Evolutionary conservation across 2,329 filamentous ascomycete genomes (phyloP).

Genomic region (Hymenoscyphus infarciens): DNA sequence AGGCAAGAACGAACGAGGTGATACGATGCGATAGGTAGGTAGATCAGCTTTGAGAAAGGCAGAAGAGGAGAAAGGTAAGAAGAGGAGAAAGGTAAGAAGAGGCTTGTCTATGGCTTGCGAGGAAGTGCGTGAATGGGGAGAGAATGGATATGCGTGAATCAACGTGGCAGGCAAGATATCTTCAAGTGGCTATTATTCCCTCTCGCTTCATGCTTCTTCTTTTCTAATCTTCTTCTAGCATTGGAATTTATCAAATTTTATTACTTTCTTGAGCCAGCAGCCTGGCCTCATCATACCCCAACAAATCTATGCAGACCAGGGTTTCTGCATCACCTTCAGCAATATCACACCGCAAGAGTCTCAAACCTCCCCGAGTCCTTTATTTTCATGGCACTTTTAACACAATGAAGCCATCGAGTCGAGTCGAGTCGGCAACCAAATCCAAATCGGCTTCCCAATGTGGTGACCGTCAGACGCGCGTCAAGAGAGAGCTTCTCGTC

Average conservation of each 20-base stretch:
- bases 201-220: not conserved
- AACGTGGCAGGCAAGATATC: not conserved
- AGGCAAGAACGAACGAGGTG: not conserved
- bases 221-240: not conserved
- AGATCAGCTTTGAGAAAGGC: too few species aligned
- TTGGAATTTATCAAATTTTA: not conserved
- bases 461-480: slow-evolving; percentile 13
- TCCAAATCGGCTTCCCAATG: slow-evolving; percentile 3
- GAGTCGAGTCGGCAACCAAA: not conserved
- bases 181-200: not conserved
- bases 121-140: not conserved
- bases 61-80: too few species aligned
- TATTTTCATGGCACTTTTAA: not conserved
- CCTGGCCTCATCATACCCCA: slow-evolving; percentile 3
- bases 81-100: not conserved
- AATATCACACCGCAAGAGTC: slow-evolving; percentile 10
- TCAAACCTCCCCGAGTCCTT: not conserved
- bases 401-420: not conserved
- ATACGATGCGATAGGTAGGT: too few species aligned
- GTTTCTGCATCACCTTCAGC: not conserved
- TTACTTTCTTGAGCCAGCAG: not conserved
- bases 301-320: slow-evolving; percentile 8
- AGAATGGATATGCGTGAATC: not conserved
- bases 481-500: not conserved
- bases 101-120: not conserved